Base-by-base conservation (phyloP, 2,329 filamentous ascomycete genomes). In the Sclerotinia glacialis region DNA sequence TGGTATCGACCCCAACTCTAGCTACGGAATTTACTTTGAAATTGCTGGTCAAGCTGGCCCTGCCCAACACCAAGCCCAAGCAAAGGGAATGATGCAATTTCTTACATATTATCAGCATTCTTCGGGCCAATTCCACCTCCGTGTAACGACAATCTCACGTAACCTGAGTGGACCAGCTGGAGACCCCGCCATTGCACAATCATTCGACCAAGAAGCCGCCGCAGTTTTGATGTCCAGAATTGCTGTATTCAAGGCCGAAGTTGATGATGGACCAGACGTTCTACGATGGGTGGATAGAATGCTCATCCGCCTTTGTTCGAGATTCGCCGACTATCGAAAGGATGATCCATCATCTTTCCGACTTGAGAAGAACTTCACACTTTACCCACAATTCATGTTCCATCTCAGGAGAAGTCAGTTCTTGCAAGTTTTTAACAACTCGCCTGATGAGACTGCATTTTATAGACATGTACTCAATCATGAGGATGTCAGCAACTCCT, bases 311-410 rank as follows among this genome's bases (percentile, higher is more conserved):
- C 84, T 99, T 34, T 99, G 95, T 82, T 96, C 94, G 52, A 87
- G 94, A 72, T 99, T 99, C 77, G 95, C 95, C 37, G 95, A 99
- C 78, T 99, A 99, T 78, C 86, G 95, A 70, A 99, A 99, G 80
- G 95, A 99, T 77, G 95, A 99, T 74, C 93, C 95, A 18, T 96
- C 94, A 6, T 98, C 94, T 0, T 99, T 99, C 86, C 87, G 93
- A 46, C 80, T 97, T 70, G 95, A 99, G 79, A 97, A 97, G 86
- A 99, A 99, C 82, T 99, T 99, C 77, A 98, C 94, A 0, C 85
- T 99, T 21, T 99, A 99, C 76, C 95, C 95, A 34, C 95, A 99
- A 78, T 99, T 99, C 81, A 99, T 99, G 95, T 99, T 99, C 84
- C 95, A 99, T 78, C 85, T 99, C 69, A 90, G 95, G 73, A 88